A percentile compares a stretch with the other conserved stretches of the same genome.
phyloP scores from a whole-genome alignment of 495 filamentous ascomycete genomes.

The Friedmanniomyces endolithicus region DNA sequence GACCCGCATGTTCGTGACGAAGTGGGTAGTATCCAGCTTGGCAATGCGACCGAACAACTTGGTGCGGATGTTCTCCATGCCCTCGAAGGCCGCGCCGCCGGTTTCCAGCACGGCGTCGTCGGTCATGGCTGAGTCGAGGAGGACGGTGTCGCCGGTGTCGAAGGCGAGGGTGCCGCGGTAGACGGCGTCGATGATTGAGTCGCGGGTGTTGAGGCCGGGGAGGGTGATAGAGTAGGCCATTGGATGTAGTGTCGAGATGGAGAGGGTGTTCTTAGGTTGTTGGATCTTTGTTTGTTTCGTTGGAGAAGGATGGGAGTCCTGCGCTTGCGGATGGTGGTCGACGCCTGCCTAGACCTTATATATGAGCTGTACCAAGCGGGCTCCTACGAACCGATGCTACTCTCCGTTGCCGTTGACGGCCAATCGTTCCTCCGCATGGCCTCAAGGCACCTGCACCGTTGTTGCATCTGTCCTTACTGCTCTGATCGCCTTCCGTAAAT shows the following conservation, averaged over 20 bases:
- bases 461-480: neutral
- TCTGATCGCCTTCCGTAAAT: too few species aligned
- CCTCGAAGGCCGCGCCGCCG: conserved; percentile 1
- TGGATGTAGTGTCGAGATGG: too few species aligned
- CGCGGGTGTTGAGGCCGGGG: conserved; percentile 12
- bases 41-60: neutral
- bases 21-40: conserved; percentile 15
- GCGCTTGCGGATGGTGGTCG: too few species aligned
- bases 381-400: too few species aligned
- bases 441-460: neutral
- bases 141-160: conserved; percentile 14
- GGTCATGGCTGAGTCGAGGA: conserved; percentile 15
- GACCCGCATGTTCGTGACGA: conserved; percentile 21
- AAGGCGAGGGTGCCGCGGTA: conserved; percentile 20
- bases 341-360: too few species aligned
- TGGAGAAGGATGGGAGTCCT: too few species aligned
- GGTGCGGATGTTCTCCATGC: neutral
- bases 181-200: conserved; percentile 20
- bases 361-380: too few species aligned
- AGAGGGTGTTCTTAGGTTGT: too few species aligned
- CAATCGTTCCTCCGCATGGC: too few species aligned
- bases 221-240: conserved; percentile 13
- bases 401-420: too few species aligned
- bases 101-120: conserved; percentile 2
- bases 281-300: too few species aligned